Conservation (phyloP, 371 early-diverging fungal genomes). For the Nematocida ironsii region DNA sequence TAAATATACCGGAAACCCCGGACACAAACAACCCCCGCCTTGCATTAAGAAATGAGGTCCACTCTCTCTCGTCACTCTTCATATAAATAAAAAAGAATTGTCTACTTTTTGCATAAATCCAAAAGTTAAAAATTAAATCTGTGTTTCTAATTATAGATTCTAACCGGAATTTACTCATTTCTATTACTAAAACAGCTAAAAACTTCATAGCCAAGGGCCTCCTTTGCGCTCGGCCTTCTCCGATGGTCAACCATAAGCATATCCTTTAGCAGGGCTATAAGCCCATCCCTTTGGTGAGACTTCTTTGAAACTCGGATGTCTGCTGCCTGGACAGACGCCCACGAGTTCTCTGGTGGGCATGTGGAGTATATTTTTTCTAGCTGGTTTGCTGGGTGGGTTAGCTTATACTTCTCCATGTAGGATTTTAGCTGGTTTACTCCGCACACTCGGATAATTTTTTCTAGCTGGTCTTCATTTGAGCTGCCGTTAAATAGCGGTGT, state of each 20-base stretch:
- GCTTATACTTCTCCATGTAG: constrained; percentile 87
- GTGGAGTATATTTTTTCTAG: constrained; percentile 1
- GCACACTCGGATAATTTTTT: constrained; percentile 87
- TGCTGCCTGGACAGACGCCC: not conserved
- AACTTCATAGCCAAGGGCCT: constrained; percentile 88
- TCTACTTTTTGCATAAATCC: not conserved
- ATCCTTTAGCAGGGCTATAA: constrained; percentile 85
- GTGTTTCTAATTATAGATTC: not conserved
- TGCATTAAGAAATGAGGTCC: constrained; percentile 49
- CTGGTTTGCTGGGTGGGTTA: constrained; percentile 72
- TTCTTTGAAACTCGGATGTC: not conserved
- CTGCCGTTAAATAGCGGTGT: constrained; percentile 97
- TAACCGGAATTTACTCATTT: not conserved
- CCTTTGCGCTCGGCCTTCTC: constrained; percentile 81
- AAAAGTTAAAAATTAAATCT: constrained; percentile 39
- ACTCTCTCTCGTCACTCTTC: constrained; percentile 55
- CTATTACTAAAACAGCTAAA: constrained; percentile 70
- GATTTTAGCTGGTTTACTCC: constrained; percentile 83
- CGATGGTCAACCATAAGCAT: constrained; percentile 92
- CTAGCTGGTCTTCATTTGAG: constrained; percentile 93
- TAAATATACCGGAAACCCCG: constrained; percentile 55
- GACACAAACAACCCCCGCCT: constrained; percentile 46
- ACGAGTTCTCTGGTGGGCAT: constrained; percentile 37
- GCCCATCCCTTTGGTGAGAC: constrained; percentile 72
- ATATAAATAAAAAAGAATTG: constrained; percentile 32